Conservation (phyloP, 495 filamentous ascomycete species). For the Pyronema domesticum region DNA sequence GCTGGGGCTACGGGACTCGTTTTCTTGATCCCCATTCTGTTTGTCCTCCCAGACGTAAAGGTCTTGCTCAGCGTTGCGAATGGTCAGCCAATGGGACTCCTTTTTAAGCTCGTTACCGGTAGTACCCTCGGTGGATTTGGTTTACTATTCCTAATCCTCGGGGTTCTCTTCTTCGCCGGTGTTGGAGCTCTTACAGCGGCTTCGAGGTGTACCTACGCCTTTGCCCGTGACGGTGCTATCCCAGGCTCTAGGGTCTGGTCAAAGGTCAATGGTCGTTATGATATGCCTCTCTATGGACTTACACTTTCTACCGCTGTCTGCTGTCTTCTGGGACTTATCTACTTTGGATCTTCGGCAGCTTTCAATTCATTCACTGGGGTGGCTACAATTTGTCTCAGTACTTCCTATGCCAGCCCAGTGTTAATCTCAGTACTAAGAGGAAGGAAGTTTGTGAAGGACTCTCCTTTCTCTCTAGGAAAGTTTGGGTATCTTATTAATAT, state of each 20-base stretch:
- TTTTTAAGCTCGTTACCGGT: neutral
- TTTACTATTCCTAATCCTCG: slow-evolving; percentile 31
- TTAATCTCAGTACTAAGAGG: slow-evolving; percentile 40
- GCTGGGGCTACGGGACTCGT: slow-evolving; percentile 42
- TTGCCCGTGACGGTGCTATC: slow-evolving; percentile 46
- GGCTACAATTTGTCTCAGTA: slow-evolving; percentile 45
- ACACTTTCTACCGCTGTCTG: slow-evolving; percentile 37
- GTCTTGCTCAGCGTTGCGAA: slow-evolving; percentile 35
- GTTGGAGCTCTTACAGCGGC: slow-evolving; percentile 42
- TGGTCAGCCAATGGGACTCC: slow-evolving; percentile 38
- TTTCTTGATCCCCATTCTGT: slow-evolving; percentile 45
- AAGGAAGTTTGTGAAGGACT: slow-evolving; percentile 39
- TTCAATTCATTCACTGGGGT: slow-evolving; percentile 53
- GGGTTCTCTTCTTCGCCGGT: slow-evolving; percentile 45
- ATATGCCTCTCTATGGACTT: slow-evolving; percentile 42
- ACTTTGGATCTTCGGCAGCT: slow-evolving; percentile 40
- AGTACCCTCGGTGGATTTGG: neutral
- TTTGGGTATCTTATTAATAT: slow-evolving; percentile 51
- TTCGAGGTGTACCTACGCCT: slow-evolving; percentile 42
- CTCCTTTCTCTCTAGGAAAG: slow-evolving; percentile 37
- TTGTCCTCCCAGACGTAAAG: slow-evolving; percentile 38
- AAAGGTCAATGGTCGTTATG: slow-evolving; percentile 35
- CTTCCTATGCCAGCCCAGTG: slow-evolving; percentile 46
- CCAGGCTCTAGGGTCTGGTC: slow-evolving; percentile 49
- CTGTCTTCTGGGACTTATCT: slow-evolving; percentile 43